Evolutionary conservation across 371 early-diverging fungal genomes (phyloP), one percentile per base, ranked within the genome.

Genomic region (Mortierella sp.): DNA sequence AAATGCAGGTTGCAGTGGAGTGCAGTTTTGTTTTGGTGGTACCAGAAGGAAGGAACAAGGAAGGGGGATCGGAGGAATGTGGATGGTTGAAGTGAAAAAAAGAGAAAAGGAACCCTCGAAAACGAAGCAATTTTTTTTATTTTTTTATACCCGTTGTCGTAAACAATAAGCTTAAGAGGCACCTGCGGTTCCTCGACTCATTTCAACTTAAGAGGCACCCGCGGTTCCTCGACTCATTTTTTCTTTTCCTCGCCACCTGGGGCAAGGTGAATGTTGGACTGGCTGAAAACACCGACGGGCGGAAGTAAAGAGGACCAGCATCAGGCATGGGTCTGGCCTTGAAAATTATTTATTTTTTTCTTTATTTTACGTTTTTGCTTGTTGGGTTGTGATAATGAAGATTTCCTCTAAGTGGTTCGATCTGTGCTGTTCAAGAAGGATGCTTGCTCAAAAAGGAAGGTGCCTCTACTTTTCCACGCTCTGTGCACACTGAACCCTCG

Each of bases 371-470:
- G 7, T 10, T 34, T 26, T n/a, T 19, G 52, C 31, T 26, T n/a
- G n/a, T n/a, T n/a, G n/a, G n/a, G n/a, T n/a, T n/a, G n/a, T n/a
- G 16, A 45, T 61, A 40, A 26, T 5, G 44, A 69, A 37, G 44
- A 65, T 65, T 73, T 43, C 79, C 70, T 48, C 63, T 79, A 73
- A 79, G 79, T 73, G 44, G 47, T 31, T 43, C 29, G 66, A 69
- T 70, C 48, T 6, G 24, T 24, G 45, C 43, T 37, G 11, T n/a
- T 19, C 34, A 5, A 7, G 37, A n/a, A 40, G 26, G 45, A 79
- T 79, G 70, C 29, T 70, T 79, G 63, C 79, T 74, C 71, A 41
- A 74, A 63, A 63, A 74, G 79, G 79, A 74, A 79, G 71, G 79
- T 29, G 71, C 48, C 3, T 8, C 40, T 66, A 55, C 5, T 74